Percentiles rank a stretch among this genome's conserved stretches.
Evolutionary conservation across 129 eudicot genomes (phyloP).

Genomic region (Flaveria linearis): DNA sequence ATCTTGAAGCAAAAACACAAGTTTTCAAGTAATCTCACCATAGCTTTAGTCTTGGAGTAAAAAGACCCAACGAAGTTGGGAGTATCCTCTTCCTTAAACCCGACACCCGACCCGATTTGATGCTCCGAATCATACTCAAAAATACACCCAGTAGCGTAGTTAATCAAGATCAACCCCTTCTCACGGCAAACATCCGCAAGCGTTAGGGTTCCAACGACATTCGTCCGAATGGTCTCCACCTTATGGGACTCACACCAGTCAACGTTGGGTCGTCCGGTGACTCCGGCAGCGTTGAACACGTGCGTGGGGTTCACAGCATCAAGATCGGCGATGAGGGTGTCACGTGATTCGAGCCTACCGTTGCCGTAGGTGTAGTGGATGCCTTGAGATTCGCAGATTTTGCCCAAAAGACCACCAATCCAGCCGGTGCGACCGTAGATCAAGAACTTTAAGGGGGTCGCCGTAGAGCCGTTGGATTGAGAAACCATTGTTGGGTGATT

Average conservation of each 20-base stretch:
- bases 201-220: conserved; percentile 34
- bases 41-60: conserved; percentile 46
- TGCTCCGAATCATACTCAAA: conserved; percentile 50
- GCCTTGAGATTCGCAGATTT: conserved; percentile 48
- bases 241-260: conserved; percentile 38
- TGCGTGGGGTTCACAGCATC: conserved; percentile 51
- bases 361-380: conserved; percentile 51
- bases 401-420: conserved; percentile 56
- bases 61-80: conserved; percentile 37
- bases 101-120: conserved; percentile 45
- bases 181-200: conserved; percentile 30
- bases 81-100: conserved; percentile 42
- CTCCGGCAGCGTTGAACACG: conserved; percentile 72
- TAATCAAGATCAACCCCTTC: conserved; percentile 31
- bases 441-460: conserved; percentile 44
- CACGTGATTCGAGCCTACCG: conserved; percentile 60
- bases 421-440: conserved; percentile 55
- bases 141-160: conserved; percentile 50
- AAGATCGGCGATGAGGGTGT: conserved; percentile 47
- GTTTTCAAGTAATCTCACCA: conserved; percentile 28
- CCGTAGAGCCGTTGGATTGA: conserved; percentile 37
- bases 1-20: not conserved
- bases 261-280: conserved; percentile 69
- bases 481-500: conserved; percentile 42
- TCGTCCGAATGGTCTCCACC: conserved; percentile 33